Percentiles rank a stretch among this genome's conserved stretches.
Evolutionary conservation across 2,329 filamentous ascomycete genomes (phyloP).

Genomic region (Nemania abortiva): DNA sequence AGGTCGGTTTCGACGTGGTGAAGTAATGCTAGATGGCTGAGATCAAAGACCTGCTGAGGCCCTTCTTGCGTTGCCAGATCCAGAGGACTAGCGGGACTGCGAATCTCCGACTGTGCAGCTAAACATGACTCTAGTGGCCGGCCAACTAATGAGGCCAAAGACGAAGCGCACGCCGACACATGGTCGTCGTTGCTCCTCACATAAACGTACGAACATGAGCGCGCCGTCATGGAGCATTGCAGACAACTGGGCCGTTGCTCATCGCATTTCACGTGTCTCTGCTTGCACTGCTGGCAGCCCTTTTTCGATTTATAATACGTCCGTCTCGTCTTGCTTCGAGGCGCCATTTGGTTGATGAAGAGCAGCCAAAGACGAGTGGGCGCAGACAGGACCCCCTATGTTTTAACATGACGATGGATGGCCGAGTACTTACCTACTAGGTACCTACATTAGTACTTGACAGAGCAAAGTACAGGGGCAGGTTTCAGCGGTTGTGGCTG

Average conservation of each 20-base stretch:
- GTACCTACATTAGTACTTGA: no score
- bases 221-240: conserved; percentile 13
- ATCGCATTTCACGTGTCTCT: conserved; percentile 23
- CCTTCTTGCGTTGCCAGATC: background rate
- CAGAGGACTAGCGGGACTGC: background rate
- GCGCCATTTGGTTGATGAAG: conserved; percentile 6
- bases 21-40: conserved; percentile 12
- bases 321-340: conserved; percentile 17
- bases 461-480: no score
- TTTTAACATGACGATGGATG: no score
- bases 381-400: no score
- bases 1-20: conserved; percentile 14
- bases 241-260: conserved; percentile 8
- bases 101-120: background rate
- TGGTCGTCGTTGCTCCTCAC: background rate
- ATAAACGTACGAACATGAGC: conserved; percentile 4
- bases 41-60: conserved; percentile 12
- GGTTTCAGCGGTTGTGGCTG: no score
- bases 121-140: background rate
- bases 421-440: no score
- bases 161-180: background rate
- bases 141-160: background rate
- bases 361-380: no score
- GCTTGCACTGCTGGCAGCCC: conserved; percentile 24
- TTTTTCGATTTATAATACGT: conserved; percentile 18